A percentile compares a stretch with the other conserved stretches of the same genome.
Evolutionary conservation across 441 rosid genomes (phyloP).

Genomic region (Rhodomyrtus psidioides): DNA sequence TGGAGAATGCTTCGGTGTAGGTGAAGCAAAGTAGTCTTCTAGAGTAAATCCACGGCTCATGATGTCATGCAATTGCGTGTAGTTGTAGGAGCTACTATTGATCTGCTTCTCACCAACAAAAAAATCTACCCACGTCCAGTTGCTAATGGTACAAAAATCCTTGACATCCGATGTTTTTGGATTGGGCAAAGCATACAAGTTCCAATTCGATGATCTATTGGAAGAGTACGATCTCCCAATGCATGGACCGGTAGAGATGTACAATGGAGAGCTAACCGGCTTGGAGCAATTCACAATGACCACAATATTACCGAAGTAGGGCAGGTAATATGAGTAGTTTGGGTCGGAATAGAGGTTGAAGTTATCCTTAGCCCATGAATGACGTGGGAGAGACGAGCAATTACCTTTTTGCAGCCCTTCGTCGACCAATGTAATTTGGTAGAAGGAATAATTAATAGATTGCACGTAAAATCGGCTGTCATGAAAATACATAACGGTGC

Average conservation of each 20-base stretch:
- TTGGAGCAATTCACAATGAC: background rate
- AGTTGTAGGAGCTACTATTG: background rate
- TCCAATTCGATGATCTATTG: background rate
- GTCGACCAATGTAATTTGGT: too few species aligned
- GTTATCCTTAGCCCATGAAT: too few species aligned
- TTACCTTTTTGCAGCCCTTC: too few species aligned
- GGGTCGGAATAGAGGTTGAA: too few species aligned
- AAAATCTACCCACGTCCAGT: background rate
- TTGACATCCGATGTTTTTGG: background rate
- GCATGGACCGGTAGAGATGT: background rate
- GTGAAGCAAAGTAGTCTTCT: fast-evolving
- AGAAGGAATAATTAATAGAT: too few species aligned
- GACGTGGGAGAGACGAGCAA: too few species aligned
- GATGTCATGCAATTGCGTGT: background rate
- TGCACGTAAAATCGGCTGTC: too few species aligned
- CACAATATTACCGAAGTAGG: too few species aligned
- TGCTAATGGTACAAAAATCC: background rate
- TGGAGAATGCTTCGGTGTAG: fast-evolving
- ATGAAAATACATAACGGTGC: too few species aligned
- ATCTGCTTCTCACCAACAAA: background rate
- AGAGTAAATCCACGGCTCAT: background rate
- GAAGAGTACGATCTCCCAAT: background rate
- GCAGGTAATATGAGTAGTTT: too few species aligned
- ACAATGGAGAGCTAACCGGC: background rate
- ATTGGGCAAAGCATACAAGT: background rate